Evolutionary conservation across 371 early-diverging fungal species (phyloP), one percentile per base, ranked within the genome.

Genomic region (Mucor mucedo): DNA sequence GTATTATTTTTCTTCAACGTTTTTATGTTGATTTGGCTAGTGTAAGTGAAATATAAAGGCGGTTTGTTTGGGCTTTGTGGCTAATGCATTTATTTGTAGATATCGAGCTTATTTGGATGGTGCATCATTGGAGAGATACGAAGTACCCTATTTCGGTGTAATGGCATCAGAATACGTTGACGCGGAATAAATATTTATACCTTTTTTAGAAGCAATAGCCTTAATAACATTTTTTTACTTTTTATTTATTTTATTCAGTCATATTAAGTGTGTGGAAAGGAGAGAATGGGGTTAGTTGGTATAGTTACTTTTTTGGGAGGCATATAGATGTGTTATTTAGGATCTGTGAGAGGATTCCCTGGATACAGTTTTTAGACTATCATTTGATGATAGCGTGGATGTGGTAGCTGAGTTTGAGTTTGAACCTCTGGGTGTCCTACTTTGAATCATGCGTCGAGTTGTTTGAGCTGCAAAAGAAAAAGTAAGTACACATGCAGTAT

Each of bases 71-170:
- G 8, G 35, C 4, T 10, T 13, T 14, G 44, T 21, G 40, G 45
- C n/a, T 45, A 21, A 42, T 45, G 5, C 5, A 14, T 42, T 52
- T 60, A 14, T 16, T 29, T 21, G 29, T 41, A 86, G 88, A 28
- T 88, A 85, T 57, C 74, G 80, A 49, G 90, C 90, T 6, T 90
- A 88, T 73, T 66, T 79, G 59, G 87, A 88, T 63, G 83, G 84
- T 21, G 86, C 81, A 52, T 79, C 84, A 9, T 68, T 90, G 40
- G 86, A 84, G 45, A 77, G 90, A 49, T 87, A 82, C 47, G 75
- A 82, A 53, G 50, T 87, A 5, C 90, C 90, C 6, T 86, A 80
- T 58, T 66, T 87, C 64, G 90, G 90, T 21, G 52, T 58, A 38
- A 65, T 87, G 13, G 90, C 90, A 21, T 72, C 84, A 32, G 71